These are phyloP conservation scores for Prunus mume DNA, from an alignment of 306 rosid genomes.

Conservation along the genomic window DNA sequence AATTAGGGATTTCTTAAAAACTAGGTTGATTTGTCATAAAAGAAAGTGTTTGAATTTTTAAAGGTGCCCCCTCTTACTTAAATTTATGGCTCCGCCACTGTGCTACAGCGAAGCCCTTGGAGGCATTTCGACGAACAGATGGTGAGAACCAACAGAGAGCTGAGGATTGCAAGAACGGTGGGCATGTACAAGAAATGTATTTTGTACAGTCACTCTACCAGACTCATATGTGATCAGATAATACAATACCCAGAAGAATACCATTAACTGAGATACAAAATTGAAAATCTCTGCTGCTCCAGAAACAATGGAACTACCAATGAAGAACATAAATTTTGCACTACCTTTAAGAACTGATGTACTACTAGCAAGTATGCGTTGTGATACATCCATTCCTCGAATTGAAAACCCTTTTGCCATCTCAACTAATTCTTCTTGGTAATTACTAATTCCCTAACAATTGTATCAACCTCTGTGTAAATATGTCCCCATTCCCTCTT, in stretches of 20 bases:
- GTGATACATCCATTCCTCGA: constrained; percentile 72
- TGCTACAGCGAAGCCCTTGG: no score
- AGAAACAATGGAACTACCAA: constrained; percentile 68
- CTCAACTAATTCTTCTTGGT: constrained; percentile 71
- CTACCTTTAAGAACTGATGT: constrained; percentile 67
- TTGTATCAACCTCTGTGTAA: constrained; percentile 55
- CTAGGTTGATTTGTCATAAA: no score
- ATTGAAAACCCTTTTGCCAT: constrained; percentile 80
- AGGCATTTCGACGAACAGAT: no score
- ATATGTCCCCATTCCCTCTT: constrained; percentile 75
- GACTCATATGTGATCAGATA: constrained; percentile 84
- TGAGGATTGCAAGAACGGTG: no score
- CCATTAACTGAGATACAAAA: constrained; percentile 82
- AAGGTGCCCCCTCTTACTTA: no score
- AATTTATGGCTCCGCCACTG: no score
- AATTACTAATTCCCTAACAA: constrained; percentile 68
- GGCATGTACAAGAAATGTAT: no score
- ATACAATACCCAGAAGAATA: constrained; percentile 87
- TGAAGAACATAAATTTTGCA: constrained; percentile 55
- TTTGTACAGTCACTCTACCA: constrained; percentile 69
- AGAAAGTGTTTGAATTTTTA: no score
- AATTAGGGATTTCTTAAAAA: no score
- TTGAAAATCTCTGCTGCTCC: constrained; percentile 94
- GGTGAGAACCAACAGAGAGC: no score
- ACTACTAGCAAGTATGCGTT: constrained; percentile 63